Conservation (phyloP, 208 protist species). For the Novymonas esmeraldas region DNA sequence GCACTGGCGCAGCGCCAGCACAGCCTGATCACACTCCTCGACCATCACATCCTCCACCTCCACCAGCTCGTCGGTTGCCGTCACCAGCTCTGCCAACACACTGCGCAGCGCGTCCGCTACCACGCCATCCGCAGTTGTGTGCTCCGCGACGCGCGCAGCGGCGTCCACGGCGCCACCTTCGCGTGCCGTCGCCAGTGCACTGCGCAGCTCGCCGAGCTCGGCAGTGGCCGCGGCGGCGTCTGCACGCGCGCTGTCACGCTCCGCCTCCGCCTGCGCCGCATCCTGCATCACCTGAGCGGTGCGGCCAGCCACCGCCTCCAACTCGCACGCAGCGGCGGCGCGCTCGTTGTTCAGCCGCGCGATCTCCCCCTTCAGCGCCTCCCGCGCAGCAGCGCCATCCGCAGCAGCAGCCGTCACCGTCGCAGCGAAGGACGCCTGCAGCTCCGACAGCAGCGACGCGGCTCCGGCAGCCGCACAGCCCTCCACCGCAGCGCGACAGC, state of each 20-base stretch:
- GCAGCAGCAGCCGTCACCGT: no score
- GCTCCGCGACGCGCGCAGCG: neutral
- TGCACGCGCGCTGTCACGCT: neutral
- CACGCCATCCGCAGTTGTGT: neutral
- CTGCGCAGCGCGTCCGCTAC: constrained; percentile 13
- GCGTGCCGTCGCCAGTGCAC: constrained; percentile 10
- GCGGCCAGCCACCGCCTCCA: neutral
- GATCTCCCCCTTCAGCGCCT: constrained; percentile 5
- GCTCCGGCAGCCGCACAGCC: no score
- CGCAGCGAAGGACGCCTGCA: no score
- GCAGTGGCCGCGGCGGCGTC: neutral
- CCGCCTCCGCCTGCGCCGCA: neutral
- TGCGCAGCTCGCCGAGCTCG: constrained; percentile 16
- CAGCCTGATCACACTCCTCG: constrained; percentile 31
- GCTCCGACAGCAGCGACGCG: no score
- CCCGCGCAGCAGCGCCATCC: no score
- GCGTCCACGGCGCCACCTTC: constrained; percentile 1
- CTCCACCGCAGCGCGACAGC: no score
- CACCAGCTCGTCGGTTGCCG: constrained; percentile 19
- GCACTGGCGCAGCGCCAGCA: constrained; percentile 7
- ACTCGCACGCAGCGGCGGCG: neutral
- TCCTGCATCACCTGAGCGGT: neutral
- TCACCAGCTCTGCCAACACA: constrained; percentile 22
- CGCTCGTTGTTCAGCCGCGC: neutral
- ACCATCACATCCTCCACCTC: constrained; percentile 37